Conservation (phyloP, 2,329 filamentous ascomycete species). For the Colletotrichum acutatum region DNA sequence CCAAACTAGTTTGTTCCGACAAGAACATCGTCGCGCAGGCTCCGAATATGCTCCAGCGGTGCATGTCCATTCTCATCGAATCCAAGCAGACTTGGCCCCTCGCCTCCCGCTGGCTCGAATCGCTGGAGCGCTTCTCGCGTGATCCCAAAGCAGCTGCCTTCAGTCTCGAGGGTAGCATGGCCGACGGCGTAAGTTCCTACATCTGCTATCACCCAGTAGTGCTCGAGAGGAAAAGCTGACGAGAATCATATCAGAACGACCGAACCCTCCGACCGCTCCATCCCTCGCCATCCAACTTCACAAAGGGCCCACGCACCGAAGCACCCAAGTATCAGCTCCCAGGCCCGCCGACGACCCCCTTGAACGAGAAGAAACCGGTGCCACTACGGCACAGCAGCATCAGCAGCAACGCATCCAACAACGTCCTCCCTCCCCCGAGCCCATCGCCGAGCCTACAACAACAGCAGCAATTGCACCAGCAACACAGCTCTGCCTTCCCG, state of each 20-base stretch:
- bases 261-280: conserved; percentile 42
- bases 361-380: conserved; percentile 23
- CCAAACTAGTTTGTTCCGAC: conserved; percentile 55
- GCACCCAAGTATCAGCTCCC: conserved; percentile 20
- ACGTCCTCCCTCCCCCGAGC: conserved; percentile 39
- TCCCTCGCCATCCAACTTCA: conserved; percentile 33
- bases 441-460: conserved; percentile 25
- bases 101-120: conserved; percentile 63
- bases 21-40: conserved; percentile 51
- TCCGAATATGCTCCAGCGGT: conserved; percentile 57
- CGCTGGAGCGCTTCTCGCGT: conserved; percentile 58
- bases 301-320: conserved; percentile 37
- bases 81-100: conserved; percentile 64
- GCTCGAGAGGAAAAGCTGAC: background rate
- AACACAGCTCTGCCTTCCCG: conserved; percentile 21
- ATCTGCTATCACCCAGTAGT: background rate
- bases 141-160: conserved; percentile 53
- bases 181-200: conserved; percentile 50
- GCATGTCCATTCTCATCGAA: conserved; percentile 57
- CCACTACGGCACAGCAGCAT: conserved; percentile 16
- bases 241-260: conserved; percentile 40
- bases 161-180: conserved; percentile 59
- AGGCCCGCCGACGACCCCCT: conserved; percentile 24
- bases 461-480: conserved; percentile 6
- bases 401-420: conserved; percentile 31